These are phyloP conservation scores for Euphrasia confusa DNA, from an alignment of 257 asterid genomes.

Conservation along the genomic window DNA sequence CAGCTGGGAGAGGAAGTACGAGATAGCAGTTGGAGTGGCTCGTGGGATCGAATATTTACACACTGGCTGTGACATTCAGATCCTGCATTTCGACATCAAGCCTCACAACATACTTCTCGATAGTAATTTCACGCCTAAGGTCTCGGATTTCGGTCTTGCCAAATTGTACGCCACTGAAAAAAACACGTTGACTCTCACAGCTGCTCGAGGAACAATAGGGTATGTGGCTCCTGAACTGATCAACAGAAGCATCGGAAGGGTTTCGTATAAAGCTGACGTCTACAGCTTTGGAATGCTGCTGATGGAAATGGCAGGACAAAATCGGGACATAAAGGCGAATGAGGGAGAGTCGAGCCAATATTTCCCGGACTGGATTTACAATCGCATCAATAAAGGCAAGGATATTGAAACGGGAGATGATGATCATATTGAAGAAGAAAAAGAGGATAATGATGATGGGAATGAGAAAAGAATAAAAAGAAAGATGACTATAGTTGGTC, in stretches of 20 bases:
- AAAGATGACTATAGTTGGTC: constrained; percentile 23
- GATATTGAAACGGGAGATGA: constrained; percentile 10
- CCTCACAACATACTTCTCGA: too few species aligned
- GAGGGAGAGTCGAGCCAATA: background rate
- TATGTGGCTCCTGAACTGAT: constrained; percentile 33
- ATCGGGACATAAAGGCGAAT: background rate
- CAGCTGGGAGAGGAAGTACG: constrained; percentile 26
- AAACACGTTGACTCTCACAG: constrained; percentile 24
- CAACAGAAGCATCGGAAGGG: constrained; percentile 24
- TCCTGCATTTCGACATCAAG: constrained; percentile 33
- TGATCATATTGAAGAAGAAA: background rate
- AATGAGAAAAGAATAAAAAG: constrained; percentile 6
- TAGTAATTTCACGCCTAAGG: too few species aligned
- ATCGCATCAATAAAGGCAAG: background rate
- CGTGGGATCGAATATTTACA: too few species aligned
- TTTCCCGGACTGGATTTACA: too few species aligned
- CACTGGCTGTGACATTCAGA: constrained; percentile 26
- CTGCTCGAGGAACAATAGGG: constrained; percentile 32
- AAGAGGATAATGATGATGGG: background rate
- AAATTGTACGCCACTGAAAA: too few species aligned
- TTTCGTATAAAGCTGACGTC: too few species aligned
- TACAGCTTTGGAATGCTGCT: constrained; percentile 12
- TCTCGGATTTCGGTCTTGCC: too few species aligned
- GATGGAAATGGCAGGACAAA: constrained; percentile 9
- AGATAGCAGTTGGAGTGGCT: too few species aligned